A percentile compares a stretch with the other conserved stretches of the same genome.
phyloP scores from a whole-genome alignment of 768 basidiomycete genomes.

The Leccinum olivaceopallidum region DNA sequence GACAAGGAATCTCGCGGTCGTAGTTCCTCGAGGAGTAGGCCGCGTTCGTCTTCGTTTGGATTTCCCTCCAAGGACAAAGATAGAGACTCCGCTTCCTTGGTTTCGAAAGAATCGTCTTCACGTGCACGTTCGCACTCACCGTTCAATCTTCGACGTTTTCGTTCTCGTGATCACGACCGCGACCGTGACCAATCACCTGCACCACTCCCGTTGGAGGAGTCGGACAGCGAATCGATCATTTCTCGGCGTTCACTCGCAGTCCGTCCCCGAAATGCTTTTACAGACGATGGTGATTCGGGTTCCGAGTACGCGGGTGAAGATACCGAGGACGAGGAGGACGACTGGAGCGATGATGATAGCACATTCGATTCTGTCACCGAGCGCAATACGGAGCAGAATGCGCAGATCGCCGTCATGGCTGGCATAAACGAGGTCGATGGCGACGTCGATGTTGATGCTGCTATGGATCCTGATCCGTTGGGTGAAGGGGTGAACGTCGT shows the following conservation, averaged over 20 bases:
- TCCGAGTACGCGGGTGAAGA: constrained; percentile 55
- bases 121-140: constrained; percentile 81
- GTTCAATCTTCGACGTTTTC: constrained; percentile 70
- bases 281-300: constrained; percentile 60
- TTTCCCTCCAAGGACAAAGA: constrained; percentile 36
- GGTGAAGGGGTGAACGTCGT: constrained; percentile 93
- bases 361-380: constrained; percentile 80
- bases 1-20: constrained; percentile 53
- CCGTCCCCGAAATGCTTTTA: constrained; percentile 63
- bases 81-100: constrained; percentile 37
- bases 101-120: constrained; percentile 45
- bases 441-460: constrained; percentile 52
- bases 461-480: constrained; percentile 73
- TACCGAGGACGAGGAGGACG: constrained; percentile 57
- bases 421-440: constrained; percentile 34
- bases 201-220: constrained; percentile 55
- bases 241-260: constrained; percentile 40
- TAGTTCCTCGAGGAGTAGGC: constrained; percentile 42
- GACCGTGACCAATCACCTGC: constrained; percentile 57
- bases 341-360: constrained; percentile 56
- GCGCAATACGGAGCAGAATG: constrained; percentile 85
- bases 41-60: constrained; percentile 52
- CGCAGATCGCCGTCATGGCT: constrained; percentile 43
- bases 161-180: constrained; percentile 54
- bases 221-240: constrained; percentile 46